Conservation (phyloP, 2,329 filamentous ascomycete species). For the Arachnomyces sp. region DNA sequence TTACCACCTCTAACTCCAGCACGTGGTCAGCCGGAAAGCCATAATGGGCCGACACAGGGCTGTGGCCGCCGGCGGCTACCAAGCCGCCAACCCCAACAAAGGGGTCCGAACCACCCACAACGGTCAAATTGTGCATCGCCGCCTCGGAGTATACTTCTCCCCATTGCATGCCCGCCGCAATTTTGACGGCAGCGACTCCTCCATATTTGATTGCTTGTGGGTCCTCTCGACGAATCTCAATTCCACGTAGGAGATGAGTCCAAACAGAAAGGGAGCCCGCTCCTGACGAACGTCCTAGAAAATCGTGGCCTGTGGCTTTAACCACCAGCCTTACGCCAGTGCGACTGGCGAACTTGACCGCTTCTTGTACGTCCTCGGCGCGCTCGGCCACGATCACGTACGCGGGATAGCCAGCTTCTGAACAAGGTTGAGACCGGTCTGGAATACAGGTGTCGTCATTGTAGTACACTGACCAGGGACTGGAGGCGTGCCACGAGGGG, state of each 20-base stretch:
- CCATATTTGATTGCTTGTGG: too few relatives aligned
- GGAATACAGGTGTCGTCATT: too few relatives aligned
- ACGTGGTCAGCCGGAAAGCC: slow-evolving; percentile 43
- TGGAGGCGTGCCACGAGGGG: too few relatives aligned
- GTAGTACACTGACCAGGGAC: too few relatives aligned
- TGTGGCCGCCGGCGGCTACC: slow-evolving; percentile 3
- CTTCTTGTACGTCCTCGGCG: too few relatives aligned
- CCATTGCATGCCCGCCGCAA: slow-evolving; percentile 49
- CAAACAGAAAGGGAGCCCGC: slow-evolving; percentile 36
- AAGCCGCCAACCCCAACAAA: slow-evolving; percentile 48
- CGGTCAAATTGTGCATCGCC: slow-evolving; percentile 36
- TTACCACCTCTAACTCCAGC: slow-evolving; percentile 42
- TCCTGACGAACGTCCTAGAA: slow-evolving; percentile 51
- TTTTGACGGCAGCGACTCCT: slow-evolving; percentile 48
- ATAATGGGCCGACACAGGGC: neutral
- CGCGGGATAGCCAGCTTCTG: too few relatives aligned
- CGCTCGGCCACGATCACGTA: too few relatives aligned
- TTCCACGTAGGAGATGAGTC: slow-evolving; percentile 25
- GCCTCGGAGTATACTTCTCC: slow-evolving; percentile 47
- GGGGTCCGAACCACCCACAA: slow-evolving; percentile 46
- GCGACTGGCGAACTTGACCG: slow-evolving; percentile 33
- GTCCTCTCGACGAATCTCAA: too few relatives aligned
- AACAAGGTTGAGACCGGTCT: too few relatives aligned
- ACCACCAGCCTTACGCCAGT: slow-evolving; percentile 45
- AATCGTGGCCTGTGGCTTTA: slow-evolving; percentile 36